phyloP scores from a whole-genome alignment of 495 filamentous ascomycete genomes.

The Poronia punctata region DNA sequence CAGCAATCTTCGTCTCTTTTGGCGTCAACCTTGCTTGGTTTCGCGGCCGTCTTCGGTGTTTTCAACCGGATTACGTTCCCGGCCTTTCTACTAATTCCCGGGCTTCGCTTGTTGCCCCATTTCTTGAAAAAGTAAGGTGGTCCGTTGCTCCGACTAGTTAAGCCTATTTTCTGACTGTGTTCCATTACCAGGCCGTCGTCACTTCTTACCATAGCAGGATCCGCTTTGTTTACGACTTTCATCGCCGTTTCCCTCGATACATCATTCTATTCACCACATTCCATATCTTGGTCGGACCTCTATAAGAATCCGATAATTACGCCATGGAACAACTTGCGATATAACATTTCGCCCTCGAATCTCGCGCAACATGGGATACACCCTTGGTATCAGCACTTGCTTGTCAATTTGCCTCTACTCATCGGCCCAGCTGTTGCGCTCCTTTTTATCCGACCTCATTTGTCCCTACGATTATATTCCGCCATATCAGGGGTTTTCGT shows the following conservation, averaged over 20 bases:
- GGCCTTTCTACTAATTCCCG: constrained; percentile 78
- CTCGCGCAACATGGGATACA: constrained; percentile 87
- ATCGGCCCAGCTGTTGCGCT: constrained; percentile 78
- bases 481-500: constrained; percentile 74
- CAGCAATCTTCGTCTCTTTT: constrained; percentile 67
- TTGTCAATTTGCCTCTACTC: constrained; percentile 80
- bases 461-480: constrained; percentile 59
- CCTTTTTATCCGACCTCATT: constrained; percentile 52
- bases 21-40: constrained; percentile 67
- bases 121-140: constrained; percentile 66
- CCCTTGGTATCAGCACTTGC: constrained; percentile 81
- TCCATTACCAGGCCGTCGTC: constrained; percentile 53
- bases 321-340: constrained; percentile 83
- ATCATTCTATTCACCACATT: constrained; percentile 60
- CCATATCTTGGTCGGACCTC: constrained; percentile 50
- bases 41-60: constrained; percentile 73
- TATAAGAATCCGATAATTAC: constrained; percentile 65
- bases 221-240: constrained; percentile 54
- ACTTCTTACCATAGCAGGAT: constrained; percentile 52
- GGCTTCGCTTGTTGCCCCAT: constrained; percentile 73
- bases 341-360: constrained; percentile 72
- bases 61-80: constrained; percentile 98
- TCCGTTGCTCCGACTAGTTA: background rate
- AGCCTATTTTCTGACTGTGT: constrained; percentile 17
- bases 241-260: constrained; percentile 79